Conservation (phyloP, 805 yeast genomes). For the Cyberlindnera xylosilytica region DNA sequence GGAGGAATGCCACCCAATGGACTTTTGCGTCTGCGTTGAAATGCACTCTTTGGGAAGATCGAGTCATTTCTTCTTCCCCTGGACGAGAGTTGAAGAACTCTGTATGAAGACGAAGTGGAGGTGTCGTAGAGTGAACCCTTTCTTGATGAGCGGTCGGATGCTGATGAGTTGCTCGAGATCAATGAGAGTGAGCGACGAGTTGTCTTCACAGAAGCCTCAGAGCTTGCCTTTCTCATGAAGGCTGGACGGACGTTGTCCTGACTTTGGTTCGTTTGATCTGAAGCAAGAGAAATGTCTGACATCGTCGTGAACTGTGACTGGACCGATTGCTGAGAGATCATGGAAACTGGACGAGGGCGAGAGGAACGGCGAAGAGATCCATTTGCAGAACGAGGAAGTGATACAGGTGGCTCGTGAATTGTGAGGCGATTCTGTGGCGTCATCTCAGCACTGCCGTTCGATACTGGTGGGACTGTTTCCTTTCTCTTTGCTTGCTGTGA, state of each 20-base stretch:
- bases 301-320: constrained; percentile 44
- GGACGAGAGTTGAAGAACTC: constrained; percentile 15
- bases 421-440: constrained; percentile 2
- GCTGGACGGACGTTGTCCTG: constrained; percentile 18
- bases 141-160: constrained; percentile 36
- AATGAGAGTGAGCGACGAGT: constrained; percentile 25
- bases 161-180: constrained; percentile 9
- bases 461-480: no score
- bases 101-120: constrained; percentile 28
- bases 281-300: constrained; percentile 46
- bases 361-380: constrained; percentile 12
- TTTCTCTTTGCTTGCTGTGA: background rate
- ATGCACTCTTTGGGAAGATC: constrained; percentile 20
- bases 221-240: constrained; percentile 21
- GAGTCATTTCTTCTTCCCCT: constrained; percentile 23
- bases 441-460: no score
- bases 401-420: constrained; percentile 29
- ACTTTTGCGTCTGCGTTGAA: constrained; percentile 24
- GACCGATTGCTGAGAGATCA: constrained; percentile 47
- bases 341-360: constrained; percentile 45
- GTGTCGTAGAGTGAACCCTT: constrained; percentile 39
- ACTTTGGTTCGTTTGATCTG: constrained; percentile 16
- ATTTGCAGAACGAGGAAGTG: constrained; percentile 11
- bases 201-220: constrained; percentile 24
- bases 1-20: constrained; percentile 26